These are phyloP conservation scores for Crithidia mellificae DNA, from an alignment of 208 protist species.

Conservation along the genomic window DNA sequence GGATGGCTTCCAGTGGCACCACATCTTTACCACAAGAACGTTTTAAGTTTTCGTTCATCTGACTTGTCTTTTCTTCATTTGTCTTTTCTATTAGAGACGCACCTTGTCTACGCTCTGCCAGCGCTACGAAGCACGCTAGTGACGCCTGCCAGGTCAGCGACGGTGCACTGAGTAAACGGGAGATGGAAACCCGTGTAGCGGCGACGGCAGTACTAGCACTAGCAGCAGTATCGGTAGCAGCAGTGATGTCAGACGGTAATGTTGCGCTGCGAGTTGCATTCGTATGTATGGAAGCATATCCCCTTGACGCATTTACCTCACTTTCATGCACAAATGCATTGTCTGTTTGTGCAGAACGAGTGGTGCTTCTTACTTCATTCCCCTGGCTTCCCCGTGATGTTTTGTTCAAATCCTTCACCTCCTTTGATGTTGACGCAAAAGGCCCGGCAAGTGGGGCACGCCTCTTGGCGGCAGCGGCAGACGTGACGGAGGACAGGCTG, in stretches of 20 bases:
- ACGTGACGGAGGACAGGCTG: constrained; percentile 14
- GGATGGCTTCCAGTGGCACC: constrained; percentile 17
- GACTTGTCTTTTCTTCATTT: too few species aligned
- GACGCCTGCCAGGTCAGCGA: constrained; percentile 23
- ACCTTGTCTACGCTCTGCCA: background rate
- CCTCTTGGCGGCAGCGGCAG: background rate
- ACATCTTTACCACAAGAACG: too few species aligned
- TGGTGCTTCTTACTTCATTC: too few species aligned
- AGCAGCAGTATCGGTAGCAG: too few species aligned
- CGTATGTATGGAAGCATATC: background rate
- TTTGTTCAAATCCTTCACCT: too few species aligned
- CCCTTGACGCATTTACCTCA: background rate
- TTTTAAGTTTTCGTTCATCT: too few species aligned
- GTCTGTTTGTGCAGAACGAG: too few species aligned
- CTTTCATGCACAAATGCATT: too few species aligned
- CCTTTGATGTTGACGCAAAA: background rate
- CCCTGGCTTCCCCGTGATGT: too few species aligned
- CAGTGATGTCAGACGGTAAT: too few species aligned
- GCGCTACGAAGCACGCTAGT: constrained; percentile 16
- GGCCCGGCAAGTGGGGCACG: background rate
- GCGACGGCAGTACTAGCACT: background rate
- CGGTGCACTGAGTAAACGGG: constrained; percentile 22
- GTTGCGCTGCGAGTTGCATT: background rate
- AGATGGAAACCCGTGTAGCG: constrained; percentile 26
- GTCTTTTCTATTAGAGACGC: too few species aligned